Conservation (phyloP, 1,284 basidiomycete genomes). For the Athelia psychrophila region DNA sequence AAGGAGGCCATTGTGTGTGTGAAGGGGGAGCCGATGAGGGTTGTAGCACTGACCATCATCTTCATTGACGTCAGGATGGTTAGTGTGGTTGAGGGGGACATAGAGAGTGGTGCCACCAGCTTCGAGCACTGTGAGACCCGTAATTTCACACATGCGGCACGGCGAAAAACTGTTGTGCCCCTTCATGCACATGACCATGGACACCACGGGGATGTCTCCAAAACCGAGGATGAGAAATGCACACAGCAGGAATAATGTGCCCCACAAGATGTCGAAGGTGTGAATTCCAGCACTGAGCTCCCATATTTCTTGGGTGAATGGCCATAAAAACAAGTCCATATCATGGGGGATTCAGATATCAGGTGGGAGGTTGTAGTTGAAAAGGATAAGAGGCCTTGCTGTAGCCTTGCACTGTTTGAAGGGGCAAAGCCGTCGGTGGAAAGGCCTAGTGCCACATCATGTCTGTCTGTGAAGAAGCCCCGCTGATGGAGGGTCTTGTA, state of each 20-base stretch:
- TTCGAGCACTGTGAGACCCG: slow-evolving; percentile 27
- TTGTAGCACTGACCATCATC: slow-evolving; percentile 22
- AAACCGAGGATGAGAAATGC: slow-evolving; percentile 25
- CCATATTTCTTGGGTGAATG: slow-evolving; percentile 24
- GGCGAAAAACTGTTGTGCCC: slow-evolving; percentile 42
- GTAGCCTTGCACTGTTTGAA: slow-evolving; percentile 23
- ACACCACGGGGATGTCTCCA: slow-evolving; percentile 29
- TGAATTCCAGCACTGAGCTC: slow-evolving; percentile 18
- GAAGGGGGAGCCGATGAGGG: slow-evolving; percentile 32
- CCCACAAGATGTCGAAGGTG: slow-evolving; percentile 16
- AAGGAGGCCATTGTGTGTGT: slow-evolving; percentile 30
- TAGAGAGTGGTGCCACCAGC: slow-evolving; percentile 26
- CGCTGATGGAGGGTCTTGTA: slow-evolving; percentile 16
- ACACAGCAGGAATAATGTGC: slow-evolving; percentile 12
- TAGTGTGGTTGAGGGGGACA: slow-evolving; percentile 28
- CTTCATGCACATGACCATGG: slow-evolving; percentile 32
- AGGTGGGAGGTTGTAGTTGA: slow-evolving; percentile 29
- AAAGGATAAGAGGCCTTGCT: slow-evolving; percentile 27
- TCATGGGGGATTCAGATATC: slow-evolving; percentile 22
- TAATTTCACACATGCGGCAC: slow-evolving; percentile 42
- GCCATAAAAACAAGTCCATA: slow-evolving; percentile 29
- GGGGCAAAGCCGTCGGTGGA: slow-evolving; percentile 31
- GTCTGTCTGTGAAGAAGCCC: slow-evolving; percentile 19
- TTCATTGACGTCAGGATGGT: slow-evolving; percentile 10
- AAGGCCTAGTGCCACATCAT: slow-evolving; percentile 27